phyloP scores from a whole-genome alignment of 2,329 filamentous ascomycete genomes.

The Fusarium mangiferae region DNA sequence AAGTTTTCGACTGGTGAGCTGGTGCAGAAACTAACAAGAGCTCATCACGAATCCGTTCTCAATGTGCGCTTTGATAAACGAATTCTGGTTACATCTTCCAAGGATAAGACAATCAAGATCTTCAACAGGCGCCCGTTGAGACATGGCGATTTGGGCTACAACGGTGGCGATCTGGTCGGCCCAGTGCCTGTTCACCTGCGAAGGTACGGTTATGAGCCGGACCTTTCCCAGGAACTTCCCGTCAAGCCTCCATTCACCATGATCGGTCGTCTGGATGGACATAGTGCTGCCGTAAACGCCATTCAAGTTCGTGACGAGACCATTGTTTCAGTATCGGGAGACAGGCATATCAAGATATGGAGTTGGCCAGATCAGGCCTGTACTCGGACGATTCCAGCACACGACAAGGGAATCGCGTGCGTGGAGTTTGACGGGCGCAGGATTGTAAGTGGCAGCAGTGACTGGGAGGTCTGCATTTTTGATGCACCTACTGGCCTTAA shows the following conservation, averaged over 20 bases:
- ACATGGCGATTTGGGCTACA: constrained; percentile 68
- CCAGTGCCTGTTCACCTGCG: constrained; percentile 63
- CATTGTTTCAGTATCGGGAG: constrained; percentile 94
- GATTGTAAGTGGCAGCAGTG: constrained; percentile 95
- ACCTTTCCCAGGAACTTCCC: constrained; percentile 58
- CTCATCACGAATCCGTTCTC: constrained; percentile 90
- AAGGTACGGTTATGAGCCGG: constrained; percentile 64
- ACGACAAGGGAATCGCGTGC: constrained; percentile 95
- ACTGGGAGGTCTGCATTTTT: constrained; percentile 95
- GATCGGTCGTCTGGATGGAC: constrained; percentile 83
- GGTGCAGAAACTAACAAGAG: constrained; percentile 77
- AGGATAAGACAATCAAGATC: constrained; percentile 96
- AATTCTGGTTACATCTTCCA: constrained; percentile 95
- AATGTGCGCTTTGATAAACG: constrained; percentile 93
- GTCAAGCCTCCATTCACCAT: constrained; percentile 75
- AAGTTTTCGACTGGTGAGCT: constrained; percentile 89
- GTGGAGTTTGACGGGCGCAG: constrained; percentile 95
- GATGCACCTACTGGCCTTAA: constrained; percentile 87
- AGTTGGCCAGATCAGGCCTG: constrained; percentile 84
- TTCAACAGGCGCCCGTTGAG: constrained; percentile 84
- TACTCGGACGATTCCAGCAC: constrained; percentile 82
- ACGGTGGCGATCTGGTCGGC: constrained; percentile 54
- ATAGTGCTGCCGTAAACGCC: constrained; percentile 92
- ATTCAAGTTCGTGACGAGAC: constrained; percentile 89
- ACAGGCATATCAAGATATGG: constrained; percentile 95